These are phyloP conservation scores for Colletotrichum paranaense DNA, from an alignment of 2,329 filamentous ascomycete species.

Conservation along the genomic window DNA sequence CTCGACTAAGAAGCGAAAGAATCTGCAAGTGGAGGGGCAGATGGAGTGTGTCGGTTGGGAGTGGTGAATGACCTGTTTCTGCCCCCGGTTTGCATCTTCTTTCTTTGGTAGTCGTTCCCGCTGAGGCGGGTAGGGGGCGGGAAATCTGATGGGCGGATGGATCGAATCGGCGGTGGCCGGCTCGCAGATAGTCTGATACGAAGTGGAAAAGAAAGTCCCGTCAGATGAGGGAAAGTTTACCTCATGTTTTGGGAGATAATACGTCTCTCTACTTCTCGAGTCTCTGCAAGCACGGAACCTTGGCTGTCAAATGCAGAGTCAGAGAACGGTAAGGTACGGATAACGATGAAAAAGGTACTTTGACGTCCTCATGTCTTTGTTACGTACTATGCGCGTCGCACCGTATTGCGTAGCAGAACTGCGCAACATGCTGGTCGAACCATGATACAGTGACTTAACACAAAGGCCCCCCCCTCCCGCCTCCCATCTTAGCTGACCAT, in stretches of 20 bases:
- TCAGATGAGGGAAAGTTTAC: conserved; percentile 7
- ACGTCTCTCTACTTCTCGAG: not conserved
- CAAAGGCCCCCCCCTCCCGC: not conserved
- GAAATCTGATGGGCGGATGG: not conserved
- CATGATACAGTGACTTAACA: not conserved
- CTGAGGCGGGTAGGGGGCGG: no score
- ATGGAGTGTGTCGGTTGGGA: not conserved
- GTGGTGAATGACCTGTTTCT: not conserved
- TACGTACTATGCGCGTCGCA: not conserved
- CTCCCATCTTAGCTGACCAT: not conserved
- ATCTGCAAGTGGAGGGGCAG: not conserved
- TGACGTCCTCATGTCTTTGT: not conserved
- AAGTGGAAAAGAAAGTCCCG: conserved; percentile 1
- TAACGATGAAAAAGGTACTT: not conserved
- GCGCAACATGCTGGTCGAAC: not conserved
- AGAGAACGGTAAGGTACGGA: not conserved
- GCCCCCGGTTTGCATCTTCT: not conserved
- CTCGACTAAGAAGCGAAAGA: not conserved
- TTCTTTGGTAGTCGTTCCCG: not conserved
- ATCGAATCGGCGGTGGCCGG: not conserved
- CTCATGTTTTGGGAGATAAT: not conserved
- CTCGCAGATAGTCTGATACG: not conserved
- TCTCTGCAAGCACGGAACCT: conserved; percentile 4
- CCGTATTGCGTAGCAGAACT: not conserved
- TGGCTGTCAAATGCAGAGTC: not conserved